These are phyloP conservation scores for Dichomitus squalens DNA, from an alignment of 1,284 basidiomycete genomes.

Conservation along the genomic window DNA sequence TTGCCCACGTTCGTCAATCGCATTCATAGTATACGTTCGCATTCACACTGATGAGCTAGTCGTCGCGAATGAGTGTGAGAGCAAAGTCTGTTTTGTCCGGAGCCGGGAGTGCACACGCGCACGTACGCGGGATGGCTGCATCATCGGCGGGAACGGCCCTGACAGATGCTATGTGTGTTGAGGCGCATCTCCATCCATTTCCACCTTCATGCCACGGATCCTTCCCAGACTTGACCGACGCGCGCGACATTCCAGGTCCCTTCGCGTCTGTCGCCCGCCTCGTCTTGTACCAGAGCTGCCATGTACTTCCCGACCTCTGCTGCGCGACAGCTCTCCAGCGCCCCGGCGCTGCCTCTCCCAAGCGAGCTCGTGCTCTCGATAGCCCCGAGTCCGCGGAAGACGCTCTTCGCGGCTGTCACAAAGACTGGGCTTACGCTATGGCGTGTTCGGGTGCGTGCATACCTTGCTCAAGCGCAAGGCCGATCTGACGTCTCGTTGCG, in stretches of 20 bases:
- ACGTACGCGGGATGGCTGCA: neutral
- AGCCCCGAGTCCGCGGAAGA: conserved; percentile 69
- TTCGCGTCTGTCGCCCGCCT: neutral
- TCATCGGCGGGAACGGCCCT: neutral
- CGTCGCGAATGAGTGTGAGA: neutral
- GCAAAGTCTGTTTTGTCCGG: neutral
- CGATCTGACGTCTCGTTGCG: neutral
- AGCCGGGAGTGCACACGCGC: neutral
- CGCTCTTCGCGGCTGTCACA: conserved; percentile 78
- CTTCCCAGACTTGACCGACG: conserved; percentile 9
- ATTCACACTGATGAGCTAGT: neutral
- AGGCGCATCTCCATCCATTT: neutral
- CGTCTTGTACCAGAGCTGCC: neutral
- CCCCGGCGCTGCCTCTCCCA: conserved; percentile 65
- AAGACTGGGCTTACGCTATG: conserved; percentile 72
- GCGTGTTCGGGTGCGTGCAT: conserved; percentile 76
- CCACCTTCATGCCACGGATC: conserved; percentile 11
- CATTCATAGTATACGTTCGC: neutral
- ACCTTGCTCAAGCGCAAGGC: neutral
- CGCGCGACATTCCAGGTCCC: conserved; percentile 1
- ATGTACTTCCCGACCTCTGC: conserved; percentile 88
- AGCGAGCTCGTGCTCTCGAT: conserved; percentile 62
- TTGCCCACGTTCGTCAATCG: conserved; percentile 8
- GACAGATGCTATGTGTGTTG: neutral
- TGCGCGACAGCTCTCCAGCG: conserved; percentile 68